Evolutionary conservation across 2,329 filamentous ascomycete genomes (phyloP), one percentile per base, ranked within the genome.

Genomic region (Coniochaeta prunicola): DNA sequence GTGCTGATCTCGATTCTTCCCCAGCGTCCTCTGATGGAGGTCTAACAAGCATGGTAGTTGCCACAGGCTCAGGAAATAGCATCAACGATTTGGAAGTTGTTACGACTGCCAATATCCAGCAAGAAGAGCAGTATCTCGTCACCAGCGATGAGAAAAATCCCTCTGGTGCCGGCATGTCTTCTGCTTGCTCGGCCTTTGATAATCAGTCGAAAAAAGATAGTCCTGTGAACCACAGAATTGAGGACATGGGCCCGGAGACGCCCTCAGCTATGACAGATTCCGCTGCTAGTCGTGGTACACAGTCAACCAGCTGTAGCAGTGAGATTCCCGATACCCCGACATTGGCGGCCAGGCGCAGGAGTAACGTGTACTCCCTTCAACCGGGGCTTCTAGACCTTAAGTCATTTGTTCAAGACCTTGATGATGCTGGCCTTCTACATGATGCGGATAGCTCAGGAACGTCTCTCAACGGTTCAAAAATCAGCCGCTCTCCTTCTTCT

Each of bases 341-440:
- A 30, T 15, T 17, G 56, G 24, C 10, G 17, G 58, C 15, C 31
- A 34, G 33, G 15, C 62, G 58, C 19, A 61, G 61, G 12, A 64
- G 60, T 48, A 63, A 61, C 38, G 58, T 59, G 30, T 65, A 62
- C 45, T 67, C 65, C 12, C 38, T 65, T 13, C 59, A 63, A 34
- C 61, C 64, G 3, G 63, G 64, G 8, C 57, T 65, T 17, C 60
- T 63, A 36, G 64, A 66, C 55, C 58, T 66, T 53, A 63, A 62
- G 6, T 65, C 65, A 10, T 62, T 66, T 33, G 65, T 66, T 10
- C 60, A 65, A 13, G 58, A 61, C n/a, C 59, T 64, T 21, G 64
- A 65, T 48, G 58, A 57, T 15, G 57, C 59, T 36, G 42, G 53
- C 7, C 31, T 55, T 21, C 10, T 55, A 26, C 53, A 36, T 33